phyloP scores from a whole-genome alignment of 257 asterid genomes.

The Orobanche coerulescens region DNA sequence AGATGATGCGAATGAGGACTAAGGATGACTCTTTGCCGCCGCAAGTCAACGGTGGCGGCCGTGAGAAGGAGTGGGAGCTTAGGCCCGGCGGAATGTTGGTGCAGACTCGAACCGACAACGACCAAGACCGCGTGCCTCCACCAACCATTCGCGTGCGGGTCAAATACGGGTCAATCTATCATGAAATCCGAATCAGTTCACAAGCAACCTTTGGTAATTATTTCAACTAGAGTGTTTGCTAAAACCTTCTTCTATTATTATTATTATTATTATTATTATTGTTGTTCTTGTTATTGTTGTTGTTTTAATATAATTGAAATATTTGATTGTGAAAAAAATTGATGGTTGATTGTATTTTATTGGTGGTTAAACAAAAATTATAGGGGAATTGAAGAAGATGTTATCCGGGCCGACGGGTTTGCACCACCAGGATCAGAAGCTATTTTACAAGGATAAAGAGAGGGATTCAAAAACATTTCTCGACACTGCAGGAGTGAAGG shows the following conservation, averaged over 20 bases:
- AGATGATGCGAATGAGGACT: conserved; percentile 71
- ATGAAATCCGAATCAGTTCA: conserved; percentile 61
- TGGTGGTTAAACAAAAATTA: neutral
- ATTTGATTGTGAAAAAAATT: neutral
- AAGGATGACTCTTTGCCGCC: conserved; percentile 29
- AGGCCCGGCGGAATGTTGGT: conserved; percentile 96
- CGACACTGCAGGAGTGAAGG: conserved; percentile 64
- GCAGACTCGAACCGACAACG: conserved; percentile 59
- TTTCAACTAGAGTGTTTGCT: neutral
- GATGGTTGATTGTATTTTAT: no score
- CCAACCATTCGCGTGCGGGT: conserved; percentile 82
- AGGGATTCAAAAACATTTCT: conserved; percentile 71
- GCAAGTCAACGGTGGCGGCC: conserved; percentile 25
- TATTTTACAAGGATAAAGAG: conserved; percentile 67
- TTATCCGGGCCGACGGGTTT: conserved; percentile 73
- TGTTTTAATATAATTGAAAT: neutral
- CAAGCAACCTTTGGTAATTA: conserved; percentile 71
- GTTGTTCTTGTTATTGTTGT: neutral
- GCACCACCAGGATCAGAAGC: conserved; percentile 88
- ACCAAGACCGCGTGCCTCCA: conserved; percentile 45
- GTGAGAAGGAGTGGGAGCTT: conserved; percentile 55
- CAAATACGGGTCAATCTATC: conserved; percentile 65
- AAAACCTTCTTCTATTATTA: neutral
- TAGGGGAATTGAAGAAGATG: conserved; percentile 89
- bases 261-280: neutral